A percentile compares a stretch with the other conserved stretches of the same genome.
Conservation (phyloP, 495 filamentous ascomycete species). For the Beverwykella pulmonaria region DNA sequence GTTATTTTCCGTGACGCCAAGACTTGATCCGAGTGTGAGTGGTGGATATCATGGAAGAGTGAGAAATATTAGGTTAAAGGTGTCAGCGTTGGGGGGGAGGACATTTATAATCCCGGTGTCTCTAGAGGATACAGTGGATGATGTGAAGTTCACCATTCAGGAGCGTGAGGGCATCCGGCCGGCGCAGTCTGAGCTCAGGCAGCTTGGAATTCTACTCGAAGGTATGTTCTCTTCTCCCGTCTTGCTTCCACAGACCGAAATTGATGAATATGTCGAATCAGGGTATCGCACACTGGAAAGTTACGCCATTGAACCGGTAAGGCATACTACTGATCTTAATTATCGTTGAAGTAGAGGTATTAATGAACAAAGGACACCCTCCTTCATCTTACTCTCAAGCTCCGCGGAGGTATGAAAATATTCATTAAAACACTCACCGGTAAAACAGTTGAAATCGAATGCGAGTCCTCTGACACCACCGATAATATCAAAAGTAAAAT, state of each 20-base stretch:
- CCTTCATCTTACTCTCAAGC: neutral
- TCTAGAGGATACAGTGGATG: conserved; percentile 6
- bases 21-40: neutral
- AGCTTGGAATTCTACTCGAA: neutral
- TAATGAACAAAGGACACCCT: conserved; percentile 69
- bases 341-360: neutral
- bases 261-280: neutral
- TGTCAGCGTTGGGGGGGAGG: neutral
- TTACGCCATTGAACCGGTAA: neutral
- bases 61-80: neutral
- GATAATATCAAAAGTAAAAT: conserved; percentile 4
- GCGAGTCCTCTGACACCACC: conserved; percentile 1
- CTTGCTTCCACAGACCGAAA: neutral
- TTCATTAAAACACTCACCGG: conserved; percentile 1
- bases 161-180: neutral
- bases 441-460: neutral
- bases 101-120: neutral
- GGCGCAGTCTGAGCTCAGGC: neutral
- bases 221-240: neutral
- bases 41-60: neutral
- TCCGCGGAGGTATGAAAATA: conserved; percentile 6
- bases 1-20: conserved; percentile 24
- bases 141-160: conserved; percentile 6
- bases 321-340: neutral
- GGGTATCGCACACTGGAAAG: conserved; percentile 1